Conservation (phyloP, 176 grass and related monocot species). For the Juncus inflexus region DNA sequence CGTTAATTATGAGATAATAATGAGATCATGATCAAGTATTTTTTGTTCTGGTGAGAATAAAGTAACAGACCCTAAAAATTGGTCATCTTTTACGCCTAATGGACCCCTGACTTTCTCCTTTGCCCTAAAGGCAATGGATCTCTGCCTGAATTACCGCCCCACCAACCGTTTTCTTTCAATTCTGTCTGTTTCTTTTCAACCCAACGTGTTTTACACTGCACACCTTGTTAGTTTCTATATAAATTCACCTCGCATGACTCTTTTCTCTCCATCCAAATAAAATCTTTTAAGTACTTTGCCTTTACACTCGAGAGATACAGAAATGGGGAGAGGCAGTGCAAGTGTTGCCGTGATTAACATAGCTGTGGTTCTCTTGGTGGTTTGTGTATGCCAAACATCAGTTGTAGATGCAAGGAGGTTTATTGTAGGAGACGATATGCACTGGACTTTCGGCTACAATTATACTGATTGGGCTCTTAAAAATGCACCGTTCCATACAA, state of each 20-base stretch:
- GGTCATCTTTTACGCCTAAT: neutral
- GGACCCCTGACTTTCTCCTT: constrained; percentile 7
- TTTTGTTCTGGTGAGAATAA: too few relatives aligned
- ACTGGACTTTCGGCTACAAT: constrained; percentile 91
- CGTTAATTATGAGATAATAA: too few relatives aligned
- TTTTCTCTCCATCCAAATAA: constrained; percentile 9
- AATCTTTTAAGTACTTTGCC: constrained; percentile 9
- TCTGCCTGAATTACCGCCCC: constrained; percentile 6
- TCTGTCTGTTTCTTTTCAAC: too few relatives aligned
- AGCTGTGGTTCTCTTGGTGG: constrained; percentile 1
- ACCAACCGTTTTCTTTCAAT: constrained; percentile 3
- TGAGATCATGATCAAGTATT: too few relatives aligned
- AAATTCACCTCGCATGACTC: neutral
- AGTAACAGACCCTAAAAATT: too few relatives aligned
- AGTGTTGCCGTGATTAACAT: neutral
- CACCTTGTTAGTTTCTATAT: neutral
- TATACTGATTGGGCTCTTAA: constrained; percentile 83
- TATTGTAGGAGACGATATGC: constrained; percentile 59
- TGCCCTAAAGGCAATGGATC: constrained; percentile 6
- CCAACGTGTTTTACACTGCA: neutral
- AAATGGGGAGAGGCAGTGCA: constrained; percentile 5
- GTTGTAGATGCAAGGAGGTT: constrained; percentile 41
- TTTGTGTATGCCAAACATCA: constrained; percentile 18
- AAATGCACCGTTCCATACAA: constrained; percentile 70
- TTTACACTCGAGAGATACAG: neutral